phyloP scores from a whole-genome alignment of 2,329 filamentous ascomycete species.

The Botryotinia calthae region DNA sequence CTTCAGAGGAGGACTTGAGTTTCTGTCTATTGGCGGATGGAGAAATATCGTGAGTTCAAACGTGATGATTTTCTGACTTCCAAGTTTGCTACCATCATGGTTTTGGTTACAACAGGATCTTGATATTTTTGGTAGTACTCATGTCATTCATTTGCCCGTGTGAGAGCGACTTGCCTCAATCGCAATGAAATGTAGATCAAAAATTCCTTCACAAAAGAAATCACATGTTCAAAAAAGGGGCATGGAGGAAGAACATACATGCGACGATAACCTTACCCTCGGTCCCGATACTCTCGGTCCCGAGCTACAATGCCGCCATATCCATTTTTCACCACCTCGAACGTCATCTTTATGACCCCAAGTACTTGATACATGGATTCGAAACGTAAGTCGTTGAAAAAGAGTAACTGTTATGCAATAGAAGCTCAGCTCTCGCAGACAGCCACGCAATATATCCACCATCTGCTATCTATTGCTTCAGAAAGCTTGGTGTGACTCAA shows the following conservation, averaged over 20 bases:
- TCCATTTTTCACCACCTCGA: background rate
- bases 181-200: background rate
- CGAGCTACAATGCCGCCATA: background rate
- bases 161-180: background rate
- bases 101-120: too few relatives aligned
- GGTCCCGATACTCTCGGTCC: background rate
- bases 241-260: background rate
- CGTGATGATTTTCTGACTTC: background rate
- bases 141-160: background rate
- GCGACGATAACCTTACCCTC: background rate
- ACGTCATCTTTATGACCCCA: background rate
- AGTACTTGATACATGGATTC: background rate
- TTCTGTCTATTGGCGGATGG: background rate
- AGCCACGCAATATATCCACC: background rate
- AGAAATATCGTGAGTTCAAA: background rate
- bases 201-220: background rate
- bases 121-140: background rate
- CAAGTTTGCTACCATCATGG: background rate
- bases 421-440: background rate
- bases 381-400: background rate
- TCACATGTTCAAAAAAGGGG: background rate
- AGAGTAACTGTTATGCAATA: background rate
- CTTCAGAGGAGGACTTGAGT: background rate
- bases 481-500: background rate
- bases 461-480: background rate